Base-by-base conservation (phyloP, 208 protist genomes). In the Leishmania aethiopica region DNA sequence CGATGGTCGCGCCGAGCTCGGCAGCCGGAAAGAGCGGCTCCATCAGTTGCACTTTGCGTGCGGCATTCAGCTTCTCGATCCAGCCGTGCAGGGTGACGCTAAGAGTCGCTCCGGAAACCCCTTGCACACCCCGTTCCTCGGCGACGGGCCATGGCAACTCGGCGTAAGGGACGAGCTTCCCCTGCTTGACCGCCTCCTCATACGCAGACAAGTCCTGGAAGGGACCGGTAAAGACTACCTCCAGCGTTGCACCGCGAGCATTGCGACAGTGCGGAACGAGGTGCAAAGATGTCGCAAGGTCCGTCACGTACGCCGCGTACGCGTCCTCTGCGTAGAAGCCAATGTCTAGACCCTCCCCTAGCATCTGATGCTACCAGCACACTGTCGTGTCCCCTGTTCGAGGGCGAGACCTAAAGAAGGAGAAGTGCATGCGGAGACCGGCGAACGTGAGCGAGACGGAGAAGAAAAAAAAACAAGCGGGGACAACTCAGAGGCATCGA, bases 251-350 rank as follows among this genome's bases (percentile, higher is more conserved):
- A 22, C 90, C 90, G 22, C 85, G 83, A 37, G 88, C 84, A 47
- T 82, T 78, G 28, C 75, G 77, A 80, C 87, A 93, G n/a, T 75
- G 64, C 59, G 88, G 88, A 2, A 78, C 51, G 47, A 77, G 32
- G 13, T 82, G 72, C 32, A 88, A 57, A 22, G 76, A 74, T 7
- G 84, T 81, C 2, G 79, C 80, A 17, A 86, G 73, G 37, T 89
- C 62, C 10, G 77, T 51, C 40, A 85, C 53, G 76, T 85, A 81
- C 32, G 67, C 77, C 28, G 90, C 90, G n/a, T 82, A 86, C 60
- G 87, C 90, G 62, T 93, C 90, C 78, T 91, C 88, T 8, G 83
- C 88, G 71, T 87, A 81, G 47, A 93, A 78, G 55, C 84, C 87
- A 35, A 91, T 84, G 35, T 86, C 82, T 35, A 89, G 59, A 40